Base-by-base conservation (phyloP, 148 eudicot genomes). In the Euryodendron excelsum region DNA sequence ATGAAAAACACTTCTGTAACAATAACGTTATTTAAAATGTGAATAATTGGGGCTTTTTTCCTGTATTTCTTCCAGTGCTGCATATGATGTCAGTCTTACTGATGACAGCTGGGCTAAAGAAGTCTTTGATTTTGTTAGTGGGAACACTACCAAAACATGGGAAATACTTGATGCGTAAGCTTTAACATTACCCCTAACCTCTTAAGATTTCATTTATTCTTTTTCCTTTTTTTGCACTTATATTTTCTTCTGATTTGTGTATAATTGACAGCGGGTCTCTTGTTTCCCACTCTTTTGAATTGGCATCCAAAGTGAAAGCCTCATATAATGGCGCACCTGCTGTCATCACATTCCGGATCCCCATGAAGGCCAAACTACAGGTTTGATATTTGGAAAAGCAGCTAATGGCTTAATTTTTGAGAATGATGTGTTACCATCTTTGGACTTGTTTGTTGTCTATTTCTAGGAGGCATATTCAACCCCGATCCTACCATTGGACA, bases 101-200 rank as follows among this genome's bases (percentile, higher is more conserved):
- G 93, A 90, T 56, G 84, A 86, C 80, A 83, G 77, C 66, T 90
- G 93, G 93, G 72, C 86, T 28, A 33, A 76, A 60, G 88, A 88
- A 33, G 66, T 84, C 3, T 90, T 90, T 74, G 87, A 84, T 61
- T 45, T 86, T 59, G 75, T 88, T 8, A 84, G 81, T 56, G 93
- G 93, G 23, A 90, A 88, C 85, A 83, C 89, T 71, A 85, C 89
- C 25, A 85, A 76, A 79, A 61, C 91, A 45, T 86, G 93, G 93
- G 93, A 90, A 45, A 88, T 71, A 81, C 87, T 90, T 37, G 90
- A 85, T 25, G 83, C 81, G 93, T 90, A 81, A 85, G 91, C 66
- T 76, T 30, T 71, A 13, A 63, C 61, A 60, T 25, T 52, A 23
- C 72, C 18, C 70, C 72, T n/a, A 11, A 67, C 30, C 28, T n/a